Percentiles rank a stretch among this genome's conserved stretches.
These are phyloP conservation scores for Spergularia marina DNA, from an alignment of 148 eudicot species.

Conservation along the genomic window DNA sequence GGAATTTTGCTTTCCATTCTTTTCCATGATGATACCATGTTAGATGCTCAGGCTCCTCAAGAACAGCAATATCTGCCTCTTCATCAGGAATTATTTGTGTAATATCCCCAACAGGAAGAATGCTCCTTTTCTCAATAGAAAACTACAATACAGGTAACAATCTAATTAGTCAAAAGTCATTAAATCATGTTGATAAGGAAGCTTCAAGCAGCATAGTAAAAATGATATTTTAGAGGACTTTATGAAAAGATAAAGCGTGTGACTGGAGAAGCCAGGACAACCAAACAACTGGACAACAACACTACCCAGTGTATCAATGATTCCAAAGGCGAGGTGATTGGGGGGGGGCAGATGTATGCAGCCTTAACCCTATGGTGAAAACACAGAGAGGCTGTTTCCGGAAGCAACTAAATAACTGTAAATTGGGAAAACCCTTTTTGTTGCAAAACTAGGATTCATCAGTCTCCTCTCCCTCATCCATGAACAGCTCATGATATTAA, in stretches of 20 bases:
- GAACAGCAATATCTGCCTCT: slow-evolving; percentile 91
- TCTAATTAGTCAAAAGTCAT: neutral
- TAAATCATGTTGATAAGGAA: neutral
- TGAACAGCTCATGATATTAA: too few relatives aligned
- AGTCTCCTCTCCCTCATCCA: too few relatives aligned
- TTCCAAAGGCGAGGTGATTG: too few relatives aligned
- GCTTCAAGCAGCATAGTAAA: neutral
- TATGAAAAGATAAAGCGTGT: neutral
- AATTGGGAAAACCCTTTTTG: too few relatives aligned
- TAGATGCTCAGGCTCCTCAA: slow-evolving; percentile 98
- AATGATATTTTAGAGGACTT: neutral
- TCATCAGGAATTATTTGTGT: slow-evolving; percentile 78
- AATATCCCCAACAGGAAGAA: slow-evolving; percentile 89
- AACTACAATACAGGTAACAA: slow-evolving; percentile 49
- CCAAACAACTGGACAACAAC: neutral
- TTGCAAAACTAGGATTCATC: too few relatives aligned
- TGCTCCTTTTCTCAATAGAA: slow-evolving; percentile 77
- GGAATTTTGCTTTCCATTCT: slow-evolving; percentile 87
- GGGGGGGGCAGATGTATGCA: too few relatives aligned
- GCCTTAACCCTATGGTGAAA: too few relatives aligned
- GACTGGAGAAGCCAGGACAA: neutral
- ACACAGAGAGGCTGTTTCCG: too few relatives aligned
- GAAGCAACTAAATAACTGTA: too few relatives aligned
- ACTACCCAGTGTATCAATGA: too few relatives aligned
- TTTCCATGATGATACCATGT: slow-evolving; percentile 99